Evolutionary conservation across 495 filamentous ascomycete species (phyloP).

Genomic region (Melanomma pulvis-pyrius): DNA sequence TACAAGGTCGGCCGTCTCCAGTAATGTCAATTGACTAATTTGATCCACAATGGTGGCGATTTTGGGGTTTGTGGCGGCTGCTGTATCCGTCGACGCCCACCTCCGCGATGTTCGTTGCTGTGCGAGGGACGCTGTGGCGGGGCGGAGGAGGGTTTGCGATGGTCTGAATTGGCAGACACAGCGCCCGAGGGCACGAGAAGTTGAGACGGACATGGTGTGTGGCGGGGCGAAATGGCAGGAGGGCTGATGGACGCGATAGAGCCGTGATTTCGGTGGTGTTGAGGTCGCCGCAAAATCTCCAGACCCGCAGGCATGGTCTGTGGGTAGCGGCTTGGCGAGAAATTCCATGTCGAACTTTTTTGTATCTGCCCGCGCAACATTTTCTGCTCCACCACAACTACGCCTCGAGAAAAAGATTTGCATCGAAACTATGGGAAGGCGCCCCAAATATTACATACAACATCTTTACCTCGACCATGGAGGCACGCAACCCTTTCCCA

Average conservation of each 20-base stretch:
- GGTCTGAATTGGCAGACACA: conserved; percentile 52
- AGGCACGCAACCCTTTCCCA: conserved; percentile 53
- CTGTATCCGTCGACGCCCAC: conserved; percentile 73
- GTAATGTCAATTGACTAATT: conserved; percentile 93
- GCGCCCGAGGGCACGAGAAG: conserved; percentile 61
- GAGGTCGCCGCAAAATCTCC: conserved; percentile 18
- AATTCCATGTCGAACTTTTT: conserved; percentile 31
- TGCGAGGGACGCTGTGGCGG: conserved; percentile 25
- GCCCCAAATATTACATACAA: conserved; percentile 12
- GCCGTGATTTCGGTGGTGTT: conserved; percentile 5
- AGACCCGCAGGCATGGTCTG: conserved; percentile 7
- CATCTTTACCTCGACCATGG: conserved; percentile 47
- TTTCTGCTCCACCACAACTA: conserved; percentile 20
- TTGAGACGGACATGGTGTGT: conserved; percentile 61
- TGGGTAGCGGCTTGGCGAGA: conserved; percentile 42
- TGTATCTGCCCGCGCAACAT: conserved; percentile 4
- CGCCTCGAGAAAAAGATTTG: conserved; percentile 1
- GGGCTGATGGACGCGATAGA: conserved; percentile 1
- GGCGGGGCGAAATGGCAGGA: neutral
- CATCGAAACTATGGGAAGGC: conserved; percentile 35
- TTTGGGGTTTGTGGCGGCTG: conserved; percentile 71
- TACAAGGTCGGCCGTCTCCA: conserved; percentile 96
- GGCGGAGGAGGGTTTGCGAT: conserved; percentile 23
- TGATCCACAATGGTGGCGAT: conserved; percentile 93
- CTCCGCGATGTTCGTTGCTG: conserved; percentile 51